phyloP scores from a whole-genome alignment of 495 filamentous ascomycete species.

The Penicillium taxi region DNA sequence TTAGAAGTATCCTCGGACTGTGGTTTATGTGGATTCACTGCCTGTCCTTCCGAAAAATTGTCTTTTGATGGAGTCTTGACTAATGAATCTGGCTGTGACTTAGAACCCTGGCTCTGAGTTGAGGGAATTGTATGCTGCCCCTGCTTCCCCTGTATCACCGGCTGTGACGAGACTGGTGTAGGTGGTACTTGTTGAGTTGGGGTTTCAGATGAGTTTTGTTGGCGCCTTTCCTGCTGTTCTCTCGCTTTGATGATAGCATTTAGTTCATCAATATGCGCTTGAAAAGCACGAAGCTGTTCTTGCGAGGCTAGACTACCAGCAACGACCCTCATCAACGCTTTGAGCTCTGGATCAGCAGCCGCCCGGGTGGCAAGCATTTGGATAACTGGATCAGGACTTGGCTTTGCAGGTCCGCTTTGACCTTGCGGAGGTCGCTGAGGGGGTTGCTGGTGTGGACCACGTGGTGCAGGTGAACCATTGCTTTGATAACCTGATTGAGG shows the following conservation, averaged over 20 bases:
- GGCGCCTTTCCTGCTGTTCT: constrained; percentile 33
- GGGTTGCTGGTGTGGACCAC: constrained; percentile 25
- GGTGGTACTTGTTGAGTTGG: constrained; percentile 12
- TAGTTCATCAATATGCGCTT: constrained; percentile 86
- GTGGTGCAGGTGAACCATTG: constrained; percentile 24
- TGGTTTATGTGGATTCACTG: constrained; percentile 20
- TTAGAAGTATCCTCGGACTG: constrained; percentile 27
- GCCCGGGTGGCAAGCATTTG: constrained; percentile 84
- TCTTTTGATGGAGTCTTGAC: constrained; percentile 14
- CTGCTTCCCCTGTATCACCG: neutral
- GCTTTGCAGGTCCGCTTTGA: constrained; percentile 36
- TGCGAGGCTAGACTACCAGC: constrained; percentile 76
- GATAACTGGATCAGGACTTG: constrained; percentile 84
- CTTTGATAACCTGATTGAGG: constrained; percentile 23
- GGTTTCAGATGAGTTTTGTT: constrained; percentile 17
- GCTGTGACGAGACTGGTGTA: neutral
- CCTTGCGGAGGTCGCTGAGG: constrained; percentile 27
- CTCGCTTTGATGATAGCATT: constrained; percentile 51
- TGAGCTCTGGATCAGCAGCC: constrained; percentile 76
- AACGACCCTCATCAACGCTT: constrained; percentile 92
- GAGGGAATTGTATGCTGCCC: constrained; percentile 18
- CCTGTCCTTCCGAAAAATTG: constrained; percentile 11
- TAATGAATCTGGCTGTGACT: constrained; percentile 11
- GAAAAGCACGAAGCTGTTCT: constrained; percentile 78
- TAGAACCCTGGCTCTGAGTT: constrained; percentile 16